These are phyloP conservation scores for Miamiensis avidus DNA, from an alignment of 169 alveolate species.

Conservation along the genomic window DNA sequence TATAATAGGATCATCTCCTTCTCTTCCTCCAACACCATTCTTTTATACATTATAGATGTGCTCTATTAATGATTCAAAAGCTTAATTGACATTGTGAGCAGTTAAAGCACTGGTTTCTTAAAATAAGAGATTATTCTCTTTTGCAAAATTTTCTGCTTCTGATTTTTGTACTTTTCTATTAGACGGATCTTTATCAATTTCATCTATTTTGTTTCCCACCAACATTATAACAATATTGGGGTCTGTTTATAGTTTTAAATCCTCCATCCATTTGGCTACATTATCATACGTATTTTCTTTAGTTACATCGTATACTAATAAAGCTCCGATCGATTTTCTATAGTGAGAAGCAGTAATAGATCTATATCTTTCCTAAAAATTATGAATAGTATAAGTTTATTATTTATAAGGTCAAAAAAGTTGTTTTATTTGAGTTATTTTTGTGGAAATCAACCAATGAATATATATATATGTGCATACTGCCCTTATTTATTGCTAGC, in stretches of 20 bases:
- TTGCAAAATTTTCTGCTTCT: conserved; percentile 75
- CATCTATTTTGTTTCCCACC: conserved; percentile 99
- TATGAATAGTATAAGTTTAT: not conserved
- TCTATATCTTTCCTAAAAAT: conserved; percentile 52
- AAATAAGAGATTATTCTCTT: conserved; percentile 65
- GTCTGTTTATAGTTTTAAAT: conserved; percentile 96
- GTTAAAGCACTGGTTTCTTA: conserved; percentile 81
- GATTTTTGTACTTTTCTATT: conserved; percentile 88
- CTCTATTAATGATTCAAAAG: conserved; percentile 58
- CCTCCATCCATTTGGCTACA: conserved; percentile 92
- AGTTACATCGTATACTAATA: conserved; percentile 84
- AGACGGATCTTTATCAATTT: conserved; percentile 89
- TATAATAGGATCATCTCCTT: too few relatives aligned
- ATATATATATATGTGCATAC: too few relatives aligned
- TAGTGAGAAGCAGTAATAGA: conserved; percentile 77
- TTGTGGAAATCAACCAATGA: too few relatives aligned
- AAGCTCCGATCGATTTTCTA: conserved; percentile 85
- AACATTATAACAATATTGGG: conserved; percentile 97
- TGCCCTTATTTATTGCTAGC: too few relatives aligned
- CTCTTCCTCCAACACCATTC: too few relatives aligned
- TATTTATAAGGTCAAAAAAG: not conserved
- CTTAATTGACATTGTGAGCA: conserved; percentile 65
- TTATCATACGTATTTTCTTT: conserved; percentile 69
- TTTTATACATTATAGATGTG: not conserved
- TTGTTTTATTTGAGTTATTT: too few relatives aligned